Evolutionary conservation across 257 asterid species (phyloP).

Genomic region (Ajuga chamaepitys): DNA sequence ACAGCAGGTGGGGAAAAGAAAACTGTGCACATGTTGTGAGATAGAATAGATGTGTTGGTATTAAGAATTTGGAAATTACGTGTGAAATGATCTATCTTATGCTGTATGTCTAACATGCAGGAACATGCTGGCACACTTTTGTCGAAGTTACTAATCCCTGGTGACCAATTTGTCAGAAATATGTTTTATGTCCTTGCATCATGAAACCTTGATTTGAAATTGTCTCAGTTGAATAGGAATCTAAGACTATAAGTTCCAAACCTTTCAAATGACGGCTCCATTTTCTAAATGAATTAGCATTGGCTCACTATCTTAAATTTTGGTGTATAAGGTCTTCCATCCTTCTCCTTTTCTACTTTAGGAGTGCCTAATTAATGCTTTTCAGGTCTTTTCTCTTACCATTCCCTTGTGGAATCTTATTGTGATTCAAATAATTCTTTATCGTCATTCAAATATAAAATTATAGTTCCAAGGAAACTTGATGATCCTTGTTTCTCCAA

Average conservation of each 20-base stretch:
- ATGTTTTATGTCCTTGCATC: not conserved
- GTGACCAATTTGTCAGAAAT: not conserved
- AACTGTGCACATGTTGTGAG: not conserved
- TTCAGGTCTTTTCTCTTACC: not conserved
- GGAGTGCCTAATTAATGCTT: not conserved
- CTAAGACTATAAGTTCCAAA: not conserved
- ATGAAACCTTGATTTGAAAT: not conserved
- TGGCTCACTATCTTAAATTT: not conserved
- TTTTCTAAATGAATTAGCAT: not conserved
- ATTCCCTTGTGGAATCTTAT: not conserved
- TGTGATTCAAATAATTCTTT: not conserved
- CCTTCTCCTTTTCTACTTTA: not conserved
- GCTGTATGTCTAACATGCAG: not conserved
- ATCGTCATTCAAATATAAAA: not conserved
- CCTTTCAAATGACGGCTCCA: not conserved
- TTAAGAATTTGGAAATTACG: not conserved
- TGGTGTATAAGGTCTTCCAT: not conserved
- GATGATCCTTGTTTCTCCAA: not conserved
- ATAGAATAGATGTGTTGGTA: not conserved
- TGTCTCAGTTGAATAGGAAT: not conserved
- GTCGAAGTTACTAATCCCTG: not conserved
- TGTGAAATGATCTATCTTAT: not conserved
- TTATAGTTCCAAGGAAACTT: not conserved
- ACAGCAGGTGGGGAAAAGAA: not conserved
- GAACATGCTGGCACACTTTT: not conserved